These are phyloP conservation scores for Cucurbita ficifolia DNA, from an alignment of 306 rosid genomes.

Conservation along the genomic window DNA sequence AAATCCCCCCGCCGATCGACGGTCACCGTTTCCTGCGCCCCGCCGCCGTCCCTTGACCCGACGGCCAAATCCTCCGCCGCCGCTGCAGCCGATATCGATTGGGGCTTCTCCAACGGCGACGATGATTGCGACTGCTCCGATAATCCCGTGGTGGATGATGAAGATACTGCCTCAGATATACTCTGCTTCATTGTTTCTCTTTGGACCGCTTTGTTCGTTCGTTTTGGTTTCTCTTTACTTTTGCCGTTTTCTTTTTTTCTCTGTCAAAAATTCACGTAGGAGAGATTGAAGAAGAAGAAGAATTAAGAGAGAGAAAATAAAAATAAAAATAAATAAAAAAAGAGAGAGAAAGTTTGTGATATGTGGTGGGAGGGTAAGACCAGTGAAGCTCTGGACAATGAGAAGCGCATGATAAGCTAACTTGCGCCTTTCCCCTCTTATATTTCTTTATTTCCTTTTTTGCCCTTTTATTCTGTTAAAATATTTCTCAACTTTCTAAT, in stretches of 20 bases:
- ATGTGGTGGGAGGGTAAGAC: slow-evolving; percentile 24
- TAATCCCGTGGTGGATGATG: slow-evolving; percentile 33
- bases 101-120: slow-evolving; percentile 23
- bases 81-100: slow-evolving; percentile 39
- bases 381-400: slow-evolving; percentile 29
- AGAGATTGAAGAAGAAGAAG: not conserved
- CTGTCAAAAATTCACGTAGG: not conserved
- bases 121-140: slow-evolving; percentile 47
- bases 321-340: not conserved
- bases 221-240: not conserved
- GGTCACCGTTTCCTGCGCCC: slow-evolving; percentile 65
- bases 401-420: slow-evolving; percentile 23
- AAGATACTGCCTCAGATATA: slow-evolving; percentile 69
- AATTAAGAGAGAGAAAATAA: not conserved
- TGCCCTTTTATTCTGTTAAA: too few species aligned
- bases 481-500: too few species aligned
- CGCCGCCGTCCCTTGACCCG: slow-evolving; percentile 65
- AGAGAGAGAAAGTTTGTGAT: slow-evolving; percentile 2
- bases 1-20: slow-evolving; percentile 74
- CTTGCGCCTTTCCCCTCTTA: slow-evolving; percentile 15
- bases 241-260: not conserved
- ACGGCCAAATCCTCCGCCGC: slow-evolving; percentile 56
- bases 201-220: slow-evolving; percentile 6
- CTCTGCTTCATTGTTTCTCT: slow-evolving; percentile 60
- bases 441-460: not conserved